Conservation (phyloP, 768 basidiomycete genomes). For the Termitomyces sp. region DNA sequence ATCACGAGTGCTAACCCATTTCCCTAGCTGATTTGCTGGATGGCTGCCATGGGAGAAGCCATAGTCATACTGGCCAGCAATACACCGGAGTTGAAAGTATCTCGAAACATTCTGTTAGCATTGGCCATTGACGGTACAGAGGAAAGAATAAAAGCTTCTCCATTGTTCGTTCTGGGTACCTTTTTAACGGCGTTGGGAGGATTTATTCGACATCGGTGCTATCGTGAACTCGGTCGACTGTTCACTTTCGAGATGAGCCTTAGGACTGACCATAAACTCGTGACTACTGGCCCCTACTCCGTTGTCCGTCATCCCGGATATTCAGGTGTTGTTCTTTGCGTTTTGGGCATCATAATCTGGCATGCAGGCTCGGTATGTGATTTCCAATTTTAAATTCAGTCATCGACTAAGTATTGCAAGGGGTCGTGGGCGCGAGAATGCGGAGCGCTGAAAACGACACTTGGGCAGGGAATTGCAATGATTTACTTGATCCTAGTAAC, state of each 20-base stretch:
- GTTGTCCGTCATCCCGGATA: constrained; percentile 52
- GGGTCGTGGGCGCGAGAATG: constrained; percentile 45
- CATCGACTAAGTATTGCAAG: constrained; percentile 15
- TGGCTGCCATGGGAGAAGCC: constrained; percentile 32
- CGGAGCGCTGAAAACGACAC: constrained; percentile 28
- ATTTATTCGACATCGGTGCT: constrained; percentile 39
- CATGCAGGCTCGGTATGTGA: constrained; percentile 30
- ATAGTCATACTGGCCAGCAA: constrained; percentile 30
- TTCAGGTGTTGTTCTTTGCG: constrained; percentile 33
- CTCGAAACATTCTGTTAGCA: constrained; percentile 22
- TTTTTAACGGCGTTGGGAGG: constrained; percentile 36
- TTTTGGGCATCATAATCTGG: constrained; percentile 31
- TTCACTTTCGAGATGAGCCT: constrained; percentile 55
- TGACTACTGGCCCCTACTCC: constrained; percentile 46
- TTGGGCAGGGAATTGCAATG: constrained; percentile 25
- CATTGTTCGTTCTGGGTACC: constrained; percentile 33
- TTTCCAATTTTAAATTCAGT: not conserved
- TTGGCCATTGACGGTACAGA: constrained; percentile 22
- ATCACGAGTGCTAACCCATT: not conserved
- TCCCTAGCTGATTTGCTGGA: constrained; percentile 33
- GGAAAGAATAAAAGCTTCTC: constrained; percentile 24
- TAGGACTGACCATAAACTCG: constrained; percentile 38
- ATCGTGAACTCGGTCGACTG: constrained; percentile 39
- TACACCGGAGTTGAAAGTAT: constrained; percentile 15
- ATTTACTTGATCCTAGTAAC: constrained; percentile 25